A percentile compares a stretch with the other conserved stretches of the same genome.
Conservation (phyloP, 2,329 filamentous ascomycete genomes). For the Arachnomyces sp. region DNA sequence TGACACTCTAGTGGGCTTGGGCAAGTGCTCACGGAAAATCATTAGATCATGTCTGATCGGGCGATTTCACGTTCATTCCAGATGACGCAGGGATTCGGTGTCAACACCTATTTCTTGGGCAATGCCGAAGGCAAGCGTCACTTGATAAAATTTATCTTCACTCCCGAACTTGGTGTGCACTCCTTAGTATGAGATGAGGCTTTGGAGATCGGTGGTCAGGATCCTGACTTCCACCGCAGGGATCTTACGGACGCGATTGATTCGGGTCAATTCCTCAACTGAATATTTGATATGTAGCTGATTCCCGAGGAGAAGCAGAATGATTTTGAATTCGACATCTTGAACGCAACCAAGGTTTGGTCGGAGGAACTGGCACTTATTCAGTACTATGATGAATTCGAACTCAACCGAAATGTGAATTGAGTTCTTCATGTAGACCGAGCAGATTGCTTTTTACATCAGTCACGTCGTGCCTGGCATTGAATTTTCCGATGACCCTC, state of each 20-base stretch:
- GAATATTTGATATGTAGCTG: conserved; percentile 73
- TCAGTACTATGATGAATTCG: conserved; percentile 69
- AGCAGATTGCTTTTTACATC: conserved; percentile 78
- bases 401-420: conserved; percentile 73
- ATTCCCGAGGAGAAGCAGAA: conserved; percentile 64
- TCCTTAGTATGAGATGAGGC: conserved; percentile 73
- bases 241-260: conserved; percentile 70
- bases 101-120: conserved; percentile 66
- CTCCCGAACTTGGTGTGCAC: conserved; percentile 66
- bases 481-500: conserved; percentile 67
- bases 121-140: conserved; percentile 61
- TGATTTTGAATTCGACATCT: conserved; percentile 76
- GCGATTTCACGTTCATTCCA: conserved; percentile 66
- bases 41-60: conserved; percentile 73
- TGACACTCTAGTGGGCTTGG: no score
- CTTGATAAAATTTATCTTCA: conserved; percentile 75
- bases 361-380: conserved; percentile 70
- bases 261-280: conserved; percentile 62
- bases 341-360: conserved; percentile 82
- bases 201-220: conserved; percentile 64
- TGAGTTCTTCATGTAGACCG: conserved; percentile 74
- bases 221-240: conserved; percentile 76
- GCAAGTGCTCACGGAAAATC: no score
- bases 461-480: conserved; percentile 72
- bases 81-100: conserved; percentile 82